Base-by-base conservation (phyloP, 1,139 yeast species). In the Saccharomycopsis hybrid region DNA sequence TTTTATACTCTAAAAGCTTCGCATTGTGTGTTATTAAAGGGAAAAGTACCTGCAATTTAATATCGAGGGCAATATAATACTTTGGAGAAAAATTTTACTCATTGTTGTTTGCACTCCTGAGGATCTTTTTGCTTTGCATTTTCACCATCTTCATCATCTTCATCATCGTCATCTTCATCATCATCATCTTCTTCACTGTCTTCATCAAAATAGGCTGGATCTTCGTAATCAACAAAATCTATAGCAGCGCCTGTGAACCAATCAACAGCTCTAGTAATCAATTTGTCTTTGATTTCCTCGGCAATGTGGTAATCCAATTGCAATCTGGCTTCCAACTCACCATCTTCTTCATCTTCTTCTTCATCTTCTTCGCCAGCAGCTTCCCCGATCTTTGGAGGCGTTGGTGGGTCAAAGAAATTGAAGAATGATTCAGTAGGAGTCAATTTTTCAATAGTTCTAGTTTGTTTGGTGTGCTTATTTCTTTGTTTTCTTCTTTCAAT, bases 241-340 rank as follows among this genome's bases (percentile, higher is more conserved):
- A 90, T 78, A n/a, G 98, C 98, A 59, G 85, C 89, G 48, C 98
- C 97, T 18, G 97, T 90, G 67, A 88, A 92, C 97, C 97, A 92
- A 68, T 90, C 97, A 61, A 92, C 79, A 51, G 97, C 97, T 62
- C 96, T 81, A 57, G 97, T 97, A 59, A 92, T 85, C 65, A 92
- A 78, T 67, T 94, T 84, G 67, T 94, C 97, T 73, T 94, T 92
- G 66, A 92, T 82, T 63, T 89, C 94, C 70, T 92, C 99, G 55
- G 98, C 99, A 58, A 90, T 75, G 64, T 90, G 95, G 71, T 92
- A 94, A 70, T 92, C 99, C 62, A 86, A 73, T 61, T 90, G 97
- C 61, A 92, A 77, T 64, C 88, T 79, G 52, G 80, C 85, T 65
- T 90, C 97, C 60, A 88, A 73, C 55, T 84, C 92, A 48, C 77